A percentile compares a stretch with the other conserved stretches of the same genome.
Evolutionary conservation across 176 grass and related monocot species (phyloP).

Genomic region (Stipa capillata): DNA sequence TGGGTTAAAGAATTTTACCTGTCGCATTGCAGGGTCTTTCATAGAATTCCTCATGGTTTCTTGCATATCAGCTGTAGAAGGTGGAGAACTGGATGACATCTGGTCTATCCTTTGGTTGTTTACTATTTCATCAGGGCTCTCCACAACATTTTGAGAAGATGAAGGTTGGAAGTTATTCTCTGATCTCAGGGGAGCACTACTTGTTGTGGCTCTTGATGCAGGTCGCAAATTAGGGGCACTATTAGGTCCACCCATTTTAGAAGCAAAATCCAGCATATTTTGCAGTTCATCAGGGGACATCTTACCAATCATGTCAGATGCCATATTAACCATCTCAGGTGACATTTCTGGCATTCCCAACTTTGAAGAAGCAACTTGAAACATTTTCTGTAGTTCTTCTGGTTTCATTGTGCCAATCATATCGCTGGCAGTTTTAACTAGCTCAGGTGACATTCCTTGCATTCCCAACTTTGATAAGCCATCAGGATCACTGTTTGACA

Average conservation of each 20-base stretch:
- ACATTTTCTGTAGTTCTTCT: constrained; percentile 90
- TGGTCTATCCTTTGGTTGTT: constrained; percentile 33
- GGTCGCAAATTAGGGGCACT: too few species aligned
- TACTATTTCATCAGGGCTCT: constrained; percentile 17
- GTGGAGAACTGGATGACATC: constrained; percentile 34
- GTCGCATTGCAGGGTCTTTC: constrained; percentile 89
- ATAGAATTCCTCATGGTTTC: constrained; percentile 75
- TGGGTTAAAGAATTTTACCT: constrained; percentile 46
- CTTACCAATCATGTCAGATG: constrained; percentile 74
- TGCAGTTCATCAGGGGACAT: constrained; percentile 86
- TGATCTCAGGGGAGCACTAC: constrained; percentile 2
- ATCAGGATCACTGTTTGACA: constrained; percentile 39
- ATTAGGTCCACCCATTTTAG: constrained; percentile 53
- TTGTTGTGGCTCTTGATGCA: too few species aligned
- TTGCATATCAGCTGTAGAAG: constrained; percentile 59
- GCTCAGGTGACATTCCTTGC: constrained; percentile 78
- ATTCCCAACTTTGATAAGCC: constrained; percentile 43
- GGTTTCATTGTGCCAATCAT: constrained; percentile 88
- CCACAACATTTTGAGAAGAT: constrained; percentile 10
- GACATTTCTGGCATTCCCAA: constrained; percentile 82
- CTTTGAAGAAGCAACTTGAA: constrained; percentile 75
- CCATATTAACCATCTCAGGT: constrained; percentile 87
- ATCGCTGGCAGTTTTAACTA: constrained; percentile 70
- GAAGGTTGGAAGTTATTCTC: constrained; percentile 21
- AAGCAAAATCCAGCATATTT: constrained; percentile 66